These are phyloP conservation scores for Gloeophyllum trabeum DNA, from an alignment of 768 basidiomycete genomes.

Conservation along the genomic window DNA sequence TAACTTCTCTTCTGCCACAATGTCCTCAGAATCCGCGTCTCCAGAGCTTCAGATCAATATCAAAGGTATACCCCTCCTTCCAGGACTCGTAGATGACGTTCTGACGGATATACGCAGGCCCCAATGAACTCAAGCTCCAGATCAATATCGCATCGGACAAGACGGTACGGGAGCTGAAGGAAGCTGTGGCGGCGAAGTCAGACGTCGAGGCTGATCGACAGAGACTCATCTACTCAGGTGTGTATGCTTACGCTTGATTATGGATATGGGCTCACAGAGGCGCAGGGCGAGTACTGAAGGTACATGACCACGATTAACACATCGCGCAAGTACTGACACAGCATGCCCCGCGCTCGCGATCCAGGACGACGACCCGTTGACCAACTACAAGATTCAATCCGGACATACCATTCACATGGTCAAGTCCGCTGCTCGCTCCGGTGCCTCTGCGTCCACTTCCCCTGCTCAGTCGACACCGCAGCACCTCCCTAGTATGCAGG, in stretches of 20 bases:
- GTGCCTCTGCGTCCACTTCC: slow-evolving; percentile 21
- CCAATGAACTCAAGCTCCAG: slow-evolving; percentile 87
- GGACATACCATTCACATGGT: slow-evolving; percentile 91
- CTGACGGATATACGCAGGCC: slow-evolving; percentile 34
- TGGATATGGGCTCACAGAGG: too few species aligned
- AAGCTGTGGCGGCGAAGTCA: slow-evolving; percentile 74
- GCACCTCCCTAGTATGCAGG: slow-evolving; percentile 74
- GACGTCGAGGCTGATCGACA: slow-evolving; percentile 83
- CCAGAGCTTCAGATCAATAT: slow-evolving; percentile 56
- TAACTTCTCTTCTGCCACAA: slow-evolving; percentile 22
- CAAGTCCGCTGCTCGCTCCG: slow-evolving; percentile 29
- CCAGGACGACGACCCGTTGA: slow-evolving; percentile 75
- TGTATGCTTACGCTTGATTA: slow-evolving; percentile 12
- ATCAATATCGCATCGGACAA: slow-evolving; percentile 74
- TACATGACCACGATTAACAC: slow-evolving; percentile 13
- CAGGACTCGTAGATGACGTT: neutral
- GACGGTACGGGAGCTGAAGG: slow-evolving; percentile 86
- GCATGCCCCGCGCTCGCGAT: slow-evolving; percentile 1
- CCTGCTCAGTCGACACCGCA: slow-evolving; percentile 27
- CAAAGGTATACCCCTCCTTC: slow-evolving; percentile 35
- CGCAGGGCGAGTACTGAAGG: slow-evolving; percentile 66
- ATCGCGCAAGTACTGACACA: neutral
- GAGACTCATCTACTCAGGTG: slow-evolving; percentile 87
- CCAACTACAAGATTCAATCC: slow-evolving; percentile 84
- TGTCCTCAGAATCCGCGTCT: slow-evolving; percentile 33